Evolutionary conservation across 2,329 filamentous ascomycete genomes (phyloP), one percentile per base, ranked within the genome.

Genomic region (Talaromyces sp.): DNA sequence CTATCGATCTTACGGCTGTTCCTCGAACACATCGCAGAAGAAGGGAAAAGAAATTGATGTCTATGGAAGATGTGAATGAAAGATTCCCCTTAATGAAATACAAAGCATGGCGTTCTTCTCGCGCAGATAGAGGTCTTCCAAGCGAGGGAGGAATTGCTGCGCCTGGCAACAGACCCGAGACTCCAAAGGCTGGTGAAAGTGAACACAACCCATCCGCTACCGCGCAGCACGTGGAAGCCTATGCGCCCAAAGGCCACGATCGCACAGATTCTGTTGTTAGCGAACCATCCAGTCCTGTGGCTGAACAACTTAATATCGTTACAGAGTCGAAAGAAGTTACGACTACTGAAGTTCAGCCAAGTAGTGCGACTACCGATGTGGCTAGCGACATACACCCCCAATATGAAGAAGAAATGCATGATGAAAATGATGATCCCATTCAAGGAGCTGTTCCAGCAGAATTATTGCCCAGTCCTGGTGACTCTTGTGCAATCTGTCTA

Each of bases 21-120:
- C 91, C 92, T 65, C 82, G 92, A 66, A 90, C 92, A 60, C 93
- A 95, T 76, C 87, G 95, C 65, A 87, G 94, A 73, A 87, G 94
- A 69, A 88, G 93, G 66, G 95, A 99, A 79, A 99, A 99, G 87
- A 99, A 97, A 78, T 79, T 99, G 70, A 98, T 99, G 95, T 91
- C 91, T 2, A 97, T 98, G 88, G 95, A 99, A 67, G 95, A 99
- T 79, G 95, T 99, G 68, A 98, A 99, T 75, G 93, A 96, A 70
- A 92, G 96, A 71, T 99, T 99, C 72, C 94, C 95, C 0, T 87
- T 97, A 80, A 89, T 88, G 71, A 98, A 98, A 79, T 99, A 99
- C 85, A 98, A 99, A 82, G 87, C 85, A 61, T 99, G 95, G 94
- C 90, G 95, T 66, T 89, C 91, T 7, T 87, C 87, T 63, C 89